phyloP scores from a whole-genome alignment of 139 green algal genomes.

The Auxenochlorella pyrenoidosa region DNA sequence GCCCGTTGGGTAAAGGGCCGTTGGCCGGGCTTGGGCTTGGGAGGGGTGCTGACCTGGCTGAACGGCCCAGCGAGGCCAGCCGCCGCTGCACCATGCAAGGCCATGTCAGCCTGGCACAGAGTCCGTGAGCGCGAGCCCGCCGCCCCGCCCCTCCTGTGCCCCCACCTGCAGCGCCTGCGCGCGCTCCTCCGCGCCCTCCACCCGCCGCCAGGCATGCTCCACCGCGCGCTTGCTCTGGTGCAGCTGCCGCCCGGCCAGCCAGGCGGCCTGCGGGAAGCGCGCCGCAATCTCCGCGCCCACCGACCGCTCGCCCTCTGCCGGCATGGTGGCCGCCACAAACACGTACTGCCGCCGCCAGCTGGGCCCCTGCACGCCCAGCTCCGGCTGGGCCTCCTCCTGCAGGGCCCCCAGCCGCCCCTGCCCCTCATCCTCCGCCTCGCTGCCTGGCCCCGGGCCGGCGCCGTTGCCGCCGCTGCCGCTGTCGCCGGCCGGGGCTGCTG shows the following conservation, averaged over 20 bases:
- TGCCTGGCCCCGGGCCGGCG: not conserved
- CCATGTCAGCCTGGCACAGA: too few species aligned
- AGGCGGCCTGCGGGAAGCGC: conserved; percentile 70
- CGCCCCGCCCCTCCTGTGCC: not conserved
- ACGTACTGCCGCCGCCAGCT: conserved; percentile 85
- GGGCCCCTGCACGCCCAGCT: conserved; percentile 5
- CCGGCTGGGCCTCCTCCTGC: not conserved
- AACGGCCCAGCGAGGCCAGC: too few species aligned
- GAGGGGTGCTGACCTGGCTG: too few species aligned
- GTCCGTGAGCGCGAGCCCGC: too few species aligned
- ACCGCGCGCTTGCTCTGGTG: conserved; percentile 69
- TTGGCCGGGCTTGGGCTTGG: too few species aligned
- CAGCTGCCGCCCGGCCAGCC: conserved; percentile 76
- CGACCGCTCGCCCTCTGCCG: conserved; percentile 63
- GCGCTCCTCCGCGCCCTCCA: conserved; percentile 19
- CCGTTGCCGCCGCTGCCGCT: not conserved
- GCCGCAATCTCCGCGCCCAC: conserved; percentile 69
- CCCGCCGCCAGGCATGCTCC: conserved; percentile 56
- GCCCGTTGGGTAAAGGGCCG: too few species aligned
- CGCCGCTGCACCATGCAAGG: too few species aligned
- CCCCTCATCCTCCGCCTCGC: not conserved
- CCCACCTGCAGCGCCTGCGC: not conserved
- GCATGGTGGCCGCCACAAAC: conserved; percentile 95
- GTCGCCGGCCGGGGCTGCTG: not conserved
- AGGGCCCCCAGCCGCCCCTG: not conserved